Conservation (phyloP, 1,284 basidiomycete genomes). For the Sanguinoderma infundibulare region DNA sequence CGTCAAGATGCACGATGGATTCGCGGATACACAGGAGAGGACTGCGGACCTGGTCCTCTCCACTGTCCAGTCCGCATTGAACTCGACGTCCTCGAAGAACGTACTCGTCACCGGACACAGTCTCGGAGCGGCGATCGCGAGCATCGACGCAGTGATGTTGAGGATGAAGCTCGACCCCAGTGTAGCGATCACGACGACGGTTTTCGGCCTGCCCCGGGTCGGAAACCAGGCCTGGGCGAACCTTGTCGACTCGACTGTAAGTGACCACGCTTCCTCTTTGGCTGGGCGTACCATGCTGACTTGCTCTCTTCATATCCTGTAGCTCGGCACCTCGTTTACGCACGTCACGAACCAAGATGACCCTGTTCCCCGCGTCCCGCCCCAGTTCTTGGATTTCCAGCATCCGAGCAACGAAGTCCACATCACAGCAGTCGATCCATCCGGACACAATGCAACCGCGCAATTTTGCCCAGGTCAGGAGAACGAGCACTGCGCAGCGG, state of each 20-base stretch:
- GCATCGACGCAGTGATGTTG: constrained; percentile 48
- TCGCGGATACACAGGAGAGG: constrained; percentile 48
- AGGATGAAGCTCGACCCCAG: constrained; percentile 36
- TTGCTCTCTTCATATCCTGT: neutral
- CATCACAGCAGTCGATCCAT: constrained; percentile 35
- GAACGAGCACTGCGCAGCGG: constrained; percentile 32
- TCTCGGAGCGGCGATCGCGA: constrained; percentile 47
- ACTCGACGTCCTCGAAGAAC: constrained; percentile 38
- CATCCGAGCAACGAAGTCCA: constrained; percentile 43
- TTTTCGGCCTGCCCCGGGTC: constrained; percentile 37
- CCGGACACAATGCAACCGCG: constrained; percentile 28
- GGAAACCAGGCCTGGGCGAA: constrained; percentile 51
- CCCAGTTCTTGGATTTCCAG: constrained; percentile 37
- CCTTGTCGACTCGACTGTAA: constrained; percentile 42
- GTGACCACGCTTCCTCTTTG: constrained; percentile 11
- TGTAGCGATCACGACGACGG: constrained; percentile 13
- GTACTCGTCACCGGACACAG: constrained; percentile 44
- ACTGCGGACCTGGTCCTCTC: constrained; percentile 45
- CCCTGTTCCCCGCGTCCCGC: constrained; percentile 41
- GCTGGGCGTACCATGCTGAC: neutral
- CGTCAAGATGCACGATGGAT: constrained; percentile 47
- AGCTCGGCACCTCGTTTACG: constrained; percentile 31
- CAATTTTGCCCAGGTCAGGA: constrained; percentile 36
- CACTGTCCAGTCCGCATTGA: constrained; percentile 42
- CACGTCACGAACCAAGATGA: constrained; percentile 41